Evolutionary conservation across 169 alveolate species (phyloP).

Genomic region (Perkinsus chesapeaki): DNA sequence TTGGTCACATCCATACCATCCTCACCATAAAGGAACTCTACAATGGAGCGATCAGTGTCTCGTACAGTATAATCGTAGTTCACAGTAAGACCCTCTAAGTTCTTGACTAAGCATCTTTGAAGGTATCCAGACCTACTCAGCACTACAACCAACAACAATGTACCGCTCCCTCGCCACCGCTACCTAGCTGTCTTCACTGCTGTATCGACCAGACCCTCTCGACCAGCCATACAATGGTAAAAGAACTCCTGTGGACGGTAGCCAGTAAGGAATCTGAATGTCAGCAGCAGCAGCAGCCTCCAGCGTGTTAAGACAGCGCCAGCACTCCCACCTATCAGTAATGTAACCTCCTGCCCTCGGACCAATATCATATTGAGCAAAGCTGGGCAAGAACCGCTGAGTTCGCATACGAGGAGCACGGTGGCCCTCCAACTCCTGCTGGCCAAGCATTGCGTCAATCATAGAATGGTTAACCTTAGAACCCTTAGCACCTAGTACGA

Average conservation of each 20-base stretch:
- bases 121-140: conserved; percentile 73
- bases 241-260: conserved; percentile 93
- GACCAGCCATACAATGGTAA: conserved; percentile 99
- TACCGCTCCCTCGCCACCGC: not conserved
- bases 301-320: not conserved
- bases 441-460: conserved; percentile 86
- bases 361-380: conserved; percentile 87
- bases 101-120: conserved; percentile 92
- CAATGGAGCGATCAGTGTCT: conserved; percentile 86
- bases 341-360: conserved; percentile 92
- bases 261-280: conserved; percentile 78
- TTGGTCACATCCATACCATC: conserved; percentile 90
- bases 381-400: conserved; percentile 88
- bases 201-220: conserved; percentile 98
- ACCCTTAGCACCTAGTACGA: conserved; percentile 75
- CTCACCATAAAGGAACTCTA: conserved; percentile 96
- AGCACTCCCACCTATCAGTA: conserved; percentile 70
- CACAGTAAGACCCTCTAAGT: conserved; percentile 85
- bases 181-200: conserved; percentile 94
- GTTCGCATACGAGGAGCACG: conserved; percentile 90
- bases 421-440: conserved; percentile 91
- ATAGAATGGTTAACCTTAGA: conserved; percentile 85
- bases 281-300: no score
- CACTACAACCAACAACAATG: not conserved
- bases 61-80: conserved; percentile 95